phyloP scores from a whole-genome alignment of 768 basidiomycete genomes.

The Rhizopogon vesiculosus region DNA sequence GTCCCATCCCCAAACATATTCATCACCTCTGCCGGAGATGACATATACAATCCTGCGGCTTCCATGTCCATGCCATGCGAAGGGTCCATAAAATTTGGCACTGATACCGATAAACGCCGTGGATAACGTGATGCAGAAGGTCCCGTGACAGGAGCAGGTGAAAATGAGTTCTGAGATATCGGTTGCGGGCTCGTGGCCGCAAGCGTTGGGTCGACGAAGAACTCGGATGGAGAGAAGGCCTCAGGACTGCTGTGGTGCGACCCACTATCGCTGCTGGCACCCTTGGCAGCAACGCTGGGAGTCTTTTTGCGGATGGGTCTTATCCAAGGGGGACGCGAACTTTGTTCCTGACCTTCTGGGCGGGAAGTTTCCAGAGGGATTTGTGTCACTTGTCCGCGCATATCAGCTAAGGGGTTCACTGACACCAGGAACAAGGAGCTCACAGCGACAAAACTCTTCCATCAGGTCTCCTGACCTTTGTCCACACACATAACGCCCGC shows the following conservation, averaged over 20 bases:
- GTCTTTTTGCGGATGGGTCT: conserved; percentile 82
- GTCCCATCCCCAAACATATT: conserved; percentile 51
- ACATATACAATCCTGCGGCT: conserved; percentile 46
- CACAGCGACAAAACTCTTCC: conserved; percentile 91
- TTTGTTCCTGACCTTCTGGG: conserved; percentile 44
- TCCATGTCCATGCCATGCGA: conserved; percentile 43
- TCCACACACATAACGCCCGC: conserved; percentile 89
- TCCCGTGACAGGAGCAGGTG: conserved; percentile 14
- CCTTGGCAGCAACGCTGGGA: conserved; percentile 41
- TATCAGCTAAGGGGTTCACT: conserved; percentile 6
- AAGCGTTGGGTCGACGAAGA: conserved; percentile 46
- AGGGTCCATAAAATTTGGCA: conserved; percentile 25
- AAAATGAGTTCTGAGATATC: conserved; percentile 10
- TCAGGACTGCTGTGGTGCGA: conserved; percentile 56
- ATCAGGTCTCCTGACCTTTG: conserved; percentile 87
- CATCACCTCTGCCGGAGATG: conserved; percentile 53
- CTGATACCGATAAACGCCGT: conserved; percentile 20
- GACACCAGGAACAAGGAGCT: conserved; percentile 16
- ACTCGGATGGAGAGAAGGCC: conserved; percentile 59
- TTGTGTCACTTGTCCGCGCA: conserved; percentile 55
- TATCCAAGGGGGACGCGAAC: conserved; percentile 77
- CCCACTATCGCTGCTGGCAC: conserved; percentile 38
- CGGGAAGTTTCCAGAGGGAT: conserved; percentile 76
- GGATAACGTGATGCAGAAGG: conserved; percentile 17
- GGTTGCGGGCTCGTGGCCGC: conserved; percentile 22